A percentile compares a stretch with the other conserved stretches of the same genome.
These are phyloP conservation scores for Apiotrichum brassicae DNA, from an alignment of 1,284 basidiomycete species.

Conservation along the genomic window DNA sequence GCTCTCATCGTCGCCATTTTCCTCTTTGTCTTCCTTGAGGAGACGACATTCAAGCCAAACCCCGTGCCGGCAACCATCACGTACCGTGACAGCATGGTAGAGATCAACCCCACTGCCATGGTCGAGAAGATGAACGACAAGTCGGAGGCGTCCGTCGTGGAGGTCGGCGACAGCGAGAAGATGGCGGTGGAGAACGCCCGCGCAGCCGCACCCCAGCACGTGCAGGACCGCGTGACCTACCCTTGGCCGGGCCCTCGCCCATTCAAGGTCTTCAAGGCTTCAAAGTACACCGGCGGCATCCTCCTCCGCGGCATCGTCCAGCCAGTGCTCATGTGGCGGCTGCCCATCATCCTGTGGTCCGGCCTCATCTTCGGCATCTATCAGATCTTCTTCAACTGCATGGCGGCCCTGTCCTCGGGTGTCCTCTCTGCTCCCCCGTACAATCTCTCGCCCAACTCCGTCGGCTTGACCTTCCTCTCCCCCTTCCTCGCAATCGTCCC, in stretches of 20 bases:
- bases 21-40: slow-evolving; percentile 28
- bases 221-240: slow-evolving; percentile 5
- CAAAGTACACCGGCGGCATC: slow-evolving; percentile 12
- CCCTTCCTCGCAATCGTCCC: slow-evolving; percentile 23
- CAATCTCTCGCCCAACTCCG: slow-evolving; percentile 19
- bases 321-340: slow-evolving; percentile 11
- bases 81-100: background rate
- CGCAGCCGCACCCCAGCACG: background rate
- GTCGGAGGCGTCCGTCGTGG: background rate
- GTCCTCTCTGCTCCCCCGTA: slow-evolving; percentile 20
- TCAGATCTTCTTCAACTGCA: slow-evolving; percentile 22
- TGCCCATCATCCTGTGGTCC: slow-evolving; percentile 17
- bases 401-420: slow-evolving; percentile 19
- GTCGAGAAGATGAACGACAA: background rate
- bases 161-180: background rate
- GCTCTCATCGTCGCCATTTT: slow-evolving; percentile 17
- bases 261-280: slow-evolving; percentile 4
- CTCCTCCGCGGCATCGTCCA: slow-evolving; percentile 18
- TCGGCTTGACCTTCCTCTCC: slow-evolving; percentile 22
- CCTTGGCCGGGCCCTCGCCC: slow-evolving; percentile 18
- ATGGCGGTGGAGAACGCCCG: background rate
- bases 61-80: background rate
- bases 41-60: slow-evolving; percentile 22
- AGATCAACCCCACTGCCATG: background rate
- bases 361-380: slow-evolving; percentile 18